A percentile compares a stretch with the other conserved stretches of the same genome.
Conservation (phyloP, 768 basidiomycete species). For the Nidularia pulvinata region DNA sequence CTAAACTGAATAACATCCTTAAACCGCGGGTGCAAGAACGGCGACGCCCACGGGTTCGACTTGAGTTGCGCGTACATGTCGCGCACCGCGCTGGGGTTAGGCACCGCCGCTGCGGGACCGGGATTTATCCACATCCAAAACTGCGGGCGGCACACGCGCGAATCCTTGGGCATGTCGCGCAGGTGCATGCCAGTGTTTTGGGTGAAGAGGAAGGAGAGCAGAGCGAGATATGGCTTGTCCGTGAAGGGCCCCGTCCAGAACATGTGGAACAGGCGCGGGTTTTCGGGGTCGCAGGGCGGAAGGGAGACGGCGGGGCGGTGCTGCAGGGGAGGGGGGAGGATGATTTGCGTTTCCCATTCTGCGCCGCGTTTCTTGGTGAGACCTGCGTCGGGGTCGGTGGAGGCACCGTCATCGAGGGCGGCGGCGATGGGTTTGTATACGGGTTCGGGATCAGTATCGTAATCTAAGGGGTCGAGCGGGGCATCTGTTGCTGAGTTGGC, state of each 20-base stretch:
- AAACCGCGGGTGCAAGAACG: slow-evolving; percentile 89
- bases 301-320: slow-evolving; percentile 40
- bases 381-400: slow-evolving; percentile 48
- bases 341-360: slow-evolving; percentile 56
- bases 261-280: slow-evolving; percentile 89
- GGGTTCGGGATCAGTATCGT: slow-evolving; percentile 9
- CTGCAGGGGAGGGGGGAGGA: slow-evolving; percentile 43
- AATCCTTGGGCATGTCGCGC: slow-evolving; percentile 31
- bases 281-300: slow-evolving; percentile 64
- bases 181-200: slow-evolving; percentile 87
- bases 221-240: slow-evolving; percentile 93
- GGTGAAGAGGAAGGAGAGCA: slow-evolving; percentile 91
- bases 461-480: slow-evolving; percentile 5
- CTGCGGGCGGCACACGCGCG: slow-evolving; percentile 76
- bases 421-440: slow-evolving; percentile 2
- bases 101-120: slow-evolving; percentile 83
- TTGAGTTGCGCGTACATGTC: slow-evolving; percentile 86
- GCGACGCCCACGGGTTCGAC: slow-evolving; percentile 87
- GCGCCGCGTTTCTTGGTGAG: slow-evolving; percentile 56
- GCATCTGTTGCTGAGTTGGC: slow-evolving; percentile 25
- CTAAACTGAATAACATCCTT: slow-evolving; percentile 89
- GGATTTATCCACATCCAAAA: slow-evolving; percentile 99
- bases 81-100: slow-evolving; percentile 71
- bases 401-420: slow-evolving; percentile 13
- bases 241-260: slow-evolving; percentile 98